These are phyloP conservation scores for Kluyveromyces lactis DNA, from an alignment of 805 yeast genomes.

Conservation along the genomic window DNA sequence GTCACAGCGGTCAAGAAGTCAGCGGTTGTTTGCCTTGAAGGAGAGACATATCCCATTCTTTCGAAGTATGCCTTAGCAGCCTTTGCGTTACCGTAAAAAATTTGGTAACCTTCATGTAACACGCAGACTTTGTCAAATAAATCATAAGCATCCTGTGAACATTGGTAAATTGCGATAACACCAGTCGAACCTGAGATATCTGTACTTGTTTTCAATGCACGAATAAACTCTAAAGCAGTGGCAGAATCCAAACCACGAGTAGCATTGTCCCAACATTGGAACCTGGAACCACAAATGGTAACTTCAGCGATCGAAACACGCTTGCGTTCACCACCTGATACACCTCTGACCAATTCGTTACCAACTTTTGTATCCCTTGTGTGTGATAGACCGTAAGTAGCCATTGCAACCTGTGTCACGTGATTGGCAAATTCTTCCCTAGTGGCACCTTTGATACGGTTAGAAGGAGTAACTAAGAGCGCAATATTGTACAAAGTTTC, in stretches of 20 bases:
- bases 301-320: constrained; percentile 81
- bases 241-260: constrained; percentile 83
- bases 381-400: constrained; percentile 52
- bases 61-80: constrained; percentile 51
- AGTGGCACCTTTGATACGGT: constrained; percentile 51
- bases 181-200: constrained; percentile 45
- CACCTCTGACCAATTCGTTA: constrained; percentile 57
- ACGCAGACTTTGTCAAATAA: constrained; percentile 56
- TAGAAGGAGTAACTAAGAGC: constrained; percentile 50
- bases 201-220: constrained; percentile 59
- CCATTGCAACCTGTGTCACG: constrained; percentile 45
- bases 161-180: constrained; percentile 62
- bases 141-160: constrained; percentile 57
- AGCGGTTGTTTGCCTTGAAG: constrained; percentile 59
- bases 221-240: constrained; percentile 68
- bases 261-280: constrained; percentile 73
- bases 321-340: constrained; percentile 81
- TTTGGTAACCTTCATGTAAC: constrained; percentile 51
- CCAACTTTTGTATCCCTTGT: constrained; percentile 55
- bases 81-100: constrained; percentile 53
- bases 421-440: constrained; percentile 48
- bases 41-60: constrained; percentile 57
- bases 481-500: constrained; percentile 60
- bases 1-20: constrained; percentile 65
- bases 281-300: constrained; percentile 51